Evolutionary conservation across 306 rosid species (phyloP).

Genomic region (Canavalia gladiata): DNA sequence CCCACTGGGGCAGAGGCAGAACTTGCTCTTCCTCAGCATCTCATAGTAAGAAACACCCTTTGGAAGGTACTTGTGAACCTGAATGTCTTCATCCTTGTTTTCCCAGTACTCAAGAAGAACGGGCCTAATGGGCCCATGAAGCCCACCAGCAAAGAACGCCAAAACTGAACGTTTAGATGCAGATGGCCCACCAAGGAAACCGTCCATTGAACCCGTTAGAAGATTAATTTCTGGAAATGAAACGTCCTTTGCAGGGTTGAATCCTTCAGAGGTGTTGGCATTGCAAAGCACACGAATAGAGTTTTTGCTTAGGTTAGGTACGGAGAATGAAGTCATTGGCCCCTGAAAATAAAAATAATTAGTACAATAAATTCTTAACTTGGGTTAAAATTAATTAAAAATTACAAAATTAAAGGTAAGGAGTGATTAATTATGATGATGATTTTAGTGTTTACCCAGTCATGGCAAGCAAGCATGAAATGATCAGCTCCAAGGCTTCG

Average conservation of each 20-base stretch:
- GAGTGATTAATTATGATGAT: no score
- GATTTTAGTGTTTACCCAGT: constrained; percentile 64
- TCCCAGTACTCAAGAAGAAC: constrained; percentile 83
- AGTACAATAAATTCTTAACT: background rate
- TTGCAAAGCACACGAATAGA: constrained; percentile 83
- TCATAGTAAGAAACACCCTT: constrained; percentile 72
- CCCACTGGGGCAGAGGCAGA: constrained; percentile 92
- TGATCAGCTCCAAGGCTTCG: constrained; percentile 91
- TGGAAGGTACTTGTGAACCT: constrained; percentile 77
- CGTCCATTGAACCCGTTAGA: constrained; percentile 61
- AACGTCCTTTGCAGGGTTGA: constrained; percentile 79
- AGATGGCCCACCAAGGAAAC: constrained; percentile 75
- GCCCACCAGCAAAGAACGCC: constrained; percentile 91
- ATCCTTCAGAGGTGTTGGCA: constrained; percentile 89
- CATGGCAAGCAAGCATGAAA: constrained; percentile 91
- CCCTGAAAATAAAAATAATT: constrained; percentile 58
- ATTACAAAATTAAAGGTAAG: no score
- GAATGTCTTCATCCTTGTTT: constrained; percentile 71
- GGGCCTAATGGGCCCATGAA: constrained; percentile 80
- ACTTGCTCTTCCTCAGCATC: constrained; percentile 82
- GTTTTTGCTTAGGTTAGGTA: constrained; percentile 63
- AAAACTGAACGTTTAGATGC: constrained; percentile 67
- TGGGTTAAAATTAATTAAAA: no score
- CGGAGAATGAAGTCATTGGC: constrained; percentile 67
- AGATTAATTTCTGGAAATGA: constrained; percentile 91